These are phyloP conservation scores for Rhinocladiella mackenziei DNA, from an alignment of 2,329 filamentous ascomycete species.

Conservation along the genomic window DNA sequence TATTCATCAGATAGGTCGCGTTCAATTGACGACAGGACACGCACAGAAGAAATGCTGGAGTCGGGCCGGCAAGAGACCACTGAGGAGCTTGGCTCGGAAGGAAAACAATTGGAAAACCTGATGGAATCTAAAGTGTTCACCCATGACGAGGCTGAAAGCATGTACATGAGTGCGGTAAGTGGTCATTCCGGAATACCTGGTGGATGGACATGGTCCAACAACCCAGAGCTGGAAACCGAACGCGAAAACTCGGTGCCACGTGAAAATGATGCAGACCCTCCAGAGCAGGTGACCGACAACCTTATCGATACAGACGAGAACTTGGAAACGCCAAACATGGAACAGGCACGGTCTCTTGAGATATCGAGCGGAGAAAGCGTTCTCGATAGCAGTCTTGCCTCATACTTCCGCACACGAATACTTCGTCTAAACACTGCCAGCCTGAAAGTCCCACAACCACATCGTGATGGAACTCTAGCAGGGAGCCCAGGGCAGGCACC, in stretches of 20 bases:
- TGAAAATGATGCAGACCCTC: not conserved
- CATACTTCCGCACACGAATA: constrained; percentile 20
- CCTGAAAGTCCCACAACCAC: constrained; percentile 14
- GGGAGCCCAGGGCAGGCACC: not conserved
- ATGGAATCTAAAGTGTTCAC: constrained; percentile 46
- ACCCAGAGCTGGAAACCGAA: not conserved
- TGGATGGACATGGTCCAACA: constrained; percentile 17
- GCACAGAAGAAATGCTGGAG: constrained; percentile 9
- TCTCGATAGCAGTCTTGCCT: constrained; percentile 16
- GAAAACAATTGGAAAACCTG: constrained; percentile 34
- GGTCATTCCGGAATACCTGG: constrained; percentile 21
- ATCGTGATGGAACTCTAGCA: constrained; percentile 2
- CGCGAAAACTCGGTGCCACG: not conserved
- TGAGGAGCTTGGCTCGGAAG: not conserved
- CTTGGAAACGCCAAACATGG: not conserved
- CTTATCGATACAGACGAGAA: not conserved
- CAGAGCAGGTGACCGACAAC: constrained; percentile 1
- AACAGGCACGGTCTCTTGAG: constrained; percentile 1
- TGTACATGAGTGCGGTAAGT: constrained; percentile 56
- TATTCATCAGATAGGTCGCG: constrained; percentile 7
- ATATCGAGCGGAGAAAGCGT: constrained; percentile 17
- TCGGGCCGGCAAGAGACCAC: not conserved
- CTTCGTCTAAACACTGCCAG: constrained; percentile 10
- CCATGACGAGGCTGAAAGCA: constrained; percentile 49
- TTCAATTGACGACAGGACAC: constrained; percentile 15